phyloP scores from a whole-genome alignment of 192 early-diverging fungal genomes.

The Geranomyces michiganensis region DNA sequence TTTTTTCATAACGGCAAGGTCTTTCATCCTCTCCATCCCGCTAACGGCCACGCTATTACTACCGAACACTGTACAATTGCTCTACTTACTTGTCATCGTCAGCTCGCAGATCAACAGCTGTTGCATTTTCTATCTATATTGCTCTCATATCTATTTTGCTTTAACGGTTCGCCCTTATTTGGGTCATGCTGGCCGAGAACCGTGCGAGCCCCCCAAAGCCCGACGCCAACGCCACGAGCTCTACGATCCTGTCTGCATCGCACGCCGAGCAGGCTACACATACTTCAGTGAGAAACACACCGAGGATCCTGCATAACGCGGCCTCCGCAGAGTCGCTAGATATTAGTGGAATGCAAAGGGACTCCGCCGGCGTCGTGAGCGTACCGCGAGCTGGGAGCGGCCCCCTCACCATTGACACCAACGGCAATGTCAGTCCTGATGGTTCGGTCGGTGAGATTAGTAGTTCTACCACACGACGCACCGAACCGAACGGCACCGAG shows the following conservation, averaged over 20 bases:
- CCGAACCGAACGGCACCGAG: not conserved
- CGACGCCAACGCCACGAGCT: not conserved
- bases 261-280: not conserved
- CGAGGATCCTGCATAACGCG: not conserved
- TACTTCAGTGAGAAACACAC: not conserved
- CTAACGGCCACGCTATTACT: too few species aligned
- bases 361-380: not conserved
- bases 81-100: too few species aligned
- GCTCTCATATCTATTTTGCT: too few species aligned
- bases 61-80: too few species aligned
- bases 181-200: slow-evolving; percentile 1
- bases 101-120: too few species aligned
- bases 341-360: not conserved
- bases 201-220: not conserved
- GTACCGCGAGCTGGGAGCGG: not conserved
- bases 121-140: too few species aligned
- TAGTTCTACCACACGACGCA: not conserved
- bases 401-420: not conserved
- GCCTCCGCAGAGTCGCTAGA: not conserved
- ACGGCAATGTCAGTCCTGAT: not conserved
- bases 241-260: not conserved
- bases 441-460: not conserved
- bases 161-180: too few species aligned
- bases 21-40: too few species aligned
- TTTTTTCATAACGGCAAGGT: too few species aligned